These are phyloP conservation scores for Phytophthora ramorum DNA, from an alignment of 352 stramenopile species.

Conservation along the genomic window DNA sequence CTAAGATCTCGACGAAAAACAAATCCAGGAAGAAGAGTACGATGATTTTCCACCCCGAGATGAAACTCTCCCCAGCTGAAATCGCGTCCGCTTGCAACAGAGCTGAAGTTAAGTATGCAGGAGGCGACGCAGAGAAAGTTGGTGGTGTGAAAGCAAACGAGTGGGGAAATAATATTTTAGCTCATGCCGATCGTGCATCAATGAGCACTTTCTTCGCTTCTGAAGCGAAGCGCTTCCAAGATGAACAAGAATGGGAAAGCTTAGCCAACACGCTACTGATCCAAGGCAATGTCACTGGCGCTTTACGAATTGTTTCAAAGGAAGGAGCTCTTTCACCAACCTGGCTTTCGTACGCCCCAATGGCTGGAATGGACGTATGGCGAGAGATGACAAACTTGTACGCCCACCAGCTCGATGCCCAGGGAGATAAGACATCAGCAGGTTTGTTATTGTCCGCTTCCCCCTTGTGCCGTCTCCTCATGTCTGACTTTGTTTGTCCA, in stretches of 20 bases:
- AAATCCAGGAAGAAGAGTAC: slow-evolving; percentile 38
- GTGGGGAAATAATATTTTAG: slow-evolving; percentile 10
- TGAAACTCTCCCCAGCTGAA: slow-evolving; percentile 19
- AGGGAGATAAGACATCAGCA: slow-evolving; percentile 56
- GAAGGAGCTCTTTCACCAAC: slow-evolving; percentile 48
- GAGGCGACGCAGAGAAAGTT: background rate
- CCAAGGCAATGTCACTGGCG: slow-evolving; percentile 60
- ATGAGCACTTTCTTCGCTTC: slow-evolving; percentile 24
- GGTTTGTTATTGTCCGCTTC: slow-evolving; percentile 24
- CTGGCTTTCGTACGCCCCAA: slow-evolving; percentile 76
- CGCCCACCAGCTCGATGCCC: slow-evolving; percentile 53
- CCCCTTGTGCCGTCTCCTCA: background rate
- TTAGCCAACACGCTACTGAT: slow-evolving; percentile 58
- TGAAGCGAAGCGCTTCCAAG: slow-evolving; percentile 35
- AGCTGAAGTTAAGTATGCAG: slow-evolving; percentile 4
- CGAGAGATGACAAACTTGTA: slow-evolving; percentile 71
- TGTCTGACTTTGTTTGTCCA: slow-evolving; percentile 2
- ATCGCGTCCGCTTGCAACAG: slow-evolving; percentile 29
- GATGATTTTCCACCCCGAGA: slow-evolving; percentile 37
- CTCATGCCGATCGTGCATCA: slow-evolving; percentile 11
- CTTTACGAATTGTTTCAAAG: slow-evolving; percentile 61
- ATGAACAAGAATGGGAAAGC: slow-evolving; percentile 59
- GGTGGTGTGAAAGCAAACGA: slow-evolving; percentile 1
- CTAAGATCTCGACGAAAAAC: slow-evolving; percentile 10
- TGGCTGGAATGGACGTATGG: slow-evolving; percentile 80